Conservation (phyloP, 305 asterid species). For the Stenogyne calaminthoides region DNA sequence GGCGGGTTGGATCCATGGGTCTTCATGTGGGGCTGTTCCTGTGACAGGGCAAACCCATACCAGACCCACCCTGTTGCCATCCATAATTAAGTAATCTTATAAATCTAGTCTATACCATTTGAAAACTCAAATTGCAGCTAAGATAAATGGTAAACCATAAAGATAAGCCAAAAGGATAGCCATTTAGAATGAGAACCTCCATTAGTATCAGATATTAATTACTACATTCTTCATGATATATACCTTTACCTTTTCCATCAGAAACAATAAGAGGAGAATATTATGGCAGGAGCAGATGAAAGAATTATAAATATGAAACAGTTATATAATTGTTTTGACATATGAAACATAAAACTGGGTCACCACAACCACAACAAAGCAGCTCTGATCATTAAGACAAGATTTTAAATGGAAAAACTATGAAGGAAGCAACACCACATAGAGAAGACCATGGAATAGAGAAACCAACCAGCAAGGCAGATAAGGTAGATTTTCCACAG, state of each 20-base stretch:
- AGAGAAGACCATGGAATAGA: conserved; percentile 17
- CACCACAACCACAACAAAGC: not conserved
- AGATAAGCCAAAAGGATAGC: too few species aligned
- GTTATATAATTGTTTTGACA: not conserved
- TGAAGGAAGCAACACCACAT: not conserved
- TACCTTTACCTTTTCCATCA: not conserved
- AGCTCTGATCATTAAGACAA: not conserved
- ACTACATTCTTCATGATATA: not conserved
- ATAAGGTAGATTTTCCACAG: conserved; percentile 96
- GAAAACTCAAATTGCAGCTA: too few species aligned
- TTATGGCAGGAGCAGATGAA: not conserved
- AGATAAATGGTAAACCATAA: too few species aligned
- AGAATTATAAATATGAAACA: not conserved
- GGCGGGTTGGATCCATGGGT: too few species aligned
- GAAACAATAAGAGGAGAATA: conserved; percentile 11
- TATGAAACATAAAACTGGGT: not conserved
- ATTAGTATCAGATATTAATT: not conserved
- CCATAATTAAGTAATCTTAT: too few species aligned
- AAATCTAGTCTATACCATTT: too few species aligned
- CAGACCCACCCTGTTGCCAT: too few species aligned
- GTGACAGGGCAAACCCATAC: too few species aligned
- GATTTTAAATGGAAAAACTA: not conserved
- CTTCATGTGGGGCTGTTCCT: too few species aligned
- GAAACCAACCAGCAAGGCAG: conserved; percentile 81
- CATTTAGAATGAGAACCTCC: conserved; percentile 18